These are phyloP conservation scores for Leishmania amazonensis DNA, from an alignment of 208 protist species.

Conservation along the genomic window DNA sequence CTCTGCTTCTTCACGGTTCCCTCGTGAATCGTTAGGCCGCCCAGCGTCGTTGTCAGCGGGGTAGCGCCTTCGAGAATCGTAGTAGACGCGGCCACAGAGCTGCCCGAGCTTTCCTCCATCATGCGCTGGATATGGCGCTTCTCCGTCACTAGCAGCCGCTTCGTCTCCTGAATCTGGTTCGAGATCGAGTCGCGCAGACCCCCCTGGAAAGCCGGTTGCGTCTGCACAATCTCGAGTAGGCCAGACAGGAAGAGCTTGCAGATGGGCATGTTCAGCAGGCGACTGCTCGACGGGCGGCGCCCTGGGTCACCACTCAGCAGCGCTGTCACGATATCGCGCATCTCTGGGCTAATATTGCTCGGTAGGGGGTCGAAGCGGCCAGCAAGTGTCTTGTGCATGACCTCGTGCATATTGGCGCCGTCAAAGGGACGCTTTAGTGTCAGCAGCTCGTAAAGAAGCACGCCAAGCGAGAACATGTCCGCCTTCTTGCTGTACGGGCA, in stretches of 20 bases:
- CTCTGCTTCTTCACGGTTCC: slow-evolving; percentile 74
- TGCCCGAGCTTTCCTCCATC: slow-evolving; percentile 62
- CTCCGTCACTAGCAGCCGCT: slow-evolving; percentile 57
- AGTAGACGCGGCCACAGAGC: slow-evolving; percentile 46
- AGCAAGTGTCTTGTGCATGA: slow-evolving; percentile 75
- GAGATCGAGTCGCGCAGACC: slow-evolving; percentile 60
- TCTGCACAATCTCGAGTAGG: slow-evolving; percentile 76
- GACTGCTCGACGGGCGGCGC: slow-evolving; percentile 61
- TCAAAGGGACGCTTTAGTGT: slow-evolving; percentile 83
- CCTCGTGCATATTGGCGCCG: slow-evolving; percentile 68
- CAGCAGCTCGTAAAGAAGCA: slow-evolving; percentile 87
- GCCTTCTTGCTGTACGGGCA: slow-evolving; percentile 94
- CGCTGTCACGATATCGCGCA: slow-evolving; percentile 57
- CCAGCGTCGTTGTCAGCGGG: slow-evolving; percentile 52
- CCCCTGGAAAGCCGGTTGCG: slow-evolving; percentile 62
- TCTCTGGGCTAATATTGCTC: slow-evolving; percentile 53
- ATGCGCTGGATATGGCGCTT: slow-evolving; percentile 40
- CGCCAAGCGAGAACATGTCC: slow-evolving; percentile 93
- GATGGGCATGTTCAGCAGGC: slow-evolving; percentile 69
- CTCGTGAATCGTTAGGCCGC: slow-evolving; percentile 64
- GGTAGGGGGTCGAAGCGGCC: slow-evolving; percentile 60
- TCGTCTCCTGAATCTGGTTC: slow-evolving; percentile 62
- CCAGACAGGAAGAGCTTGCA: slow-evolving; percentile 81
- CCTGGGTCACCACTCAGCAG: slow-evolving; percentile 59
- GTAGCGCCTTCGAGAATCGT: slow-evolving; percentile 72